Evolutionary conservation across 768 basidiomycete genomes (phyloP), one percentile per base, ranked within the genome.

Genomic region (Gelatoporia subvermispora): DNA sequence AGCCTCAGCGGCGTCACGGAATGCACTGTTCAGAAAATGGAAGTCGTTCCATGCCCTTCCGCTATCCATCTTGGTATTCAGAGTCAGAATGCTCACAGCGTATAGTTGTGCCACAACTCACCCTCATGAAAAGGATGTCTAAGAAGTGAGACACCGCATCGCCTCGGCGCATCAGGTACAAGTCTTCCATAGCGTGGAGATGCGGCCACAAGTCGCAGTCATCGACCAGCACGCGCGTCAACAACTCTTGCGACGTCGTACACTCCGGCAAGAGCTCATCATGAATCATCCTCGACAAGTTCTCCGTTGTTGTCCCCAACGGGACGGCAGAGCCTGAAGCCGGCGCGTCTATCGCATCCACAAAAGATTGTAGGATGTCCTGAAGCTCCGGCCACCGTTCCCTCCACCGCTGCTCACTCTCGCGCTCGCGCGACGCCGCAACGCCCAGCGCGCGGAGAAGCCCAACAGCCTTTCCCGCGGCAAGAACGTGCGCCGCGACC

Each of bases 21-120:
- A 89, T 9, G 84, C 80, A 23, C 79, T 83, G 58, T 92, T 92
- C 47, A 92, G 63, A 65, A 87, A 88, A 66, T 93, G 90, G 61
- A 88, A 89, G 60, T 92, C 90, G 40, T 67, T 74, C 89, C 89
- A 93, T 3, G 58, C 44, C 58, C 84, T 80, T 41, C 75, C 71
- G n/a, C 69, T 69, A 54, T 92, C 86, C 79, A 91, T 89, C 88
- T 91, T 46, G 4, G 38, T 38, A 16, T 43, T 16, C 16, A 17
- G 5, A 25, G 36, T 52, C n/a, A 20, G 18, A 15, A 21, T 4
- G 17, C 1, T 20, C 34, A 35, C 16, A 18, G 8, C 17, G 21
- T 35, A 10, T 16, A 9, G 35, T 25, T 10, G 10, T n/a, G n/a
- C n/a, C n/a, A n/a, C n/a, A n/a, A 52, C 68, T 35, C 53, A 88